Conservation (phyloP, 2,329 filamentous ascomycete genomes). For the Alternaria hordeiaustralica region DNA sequence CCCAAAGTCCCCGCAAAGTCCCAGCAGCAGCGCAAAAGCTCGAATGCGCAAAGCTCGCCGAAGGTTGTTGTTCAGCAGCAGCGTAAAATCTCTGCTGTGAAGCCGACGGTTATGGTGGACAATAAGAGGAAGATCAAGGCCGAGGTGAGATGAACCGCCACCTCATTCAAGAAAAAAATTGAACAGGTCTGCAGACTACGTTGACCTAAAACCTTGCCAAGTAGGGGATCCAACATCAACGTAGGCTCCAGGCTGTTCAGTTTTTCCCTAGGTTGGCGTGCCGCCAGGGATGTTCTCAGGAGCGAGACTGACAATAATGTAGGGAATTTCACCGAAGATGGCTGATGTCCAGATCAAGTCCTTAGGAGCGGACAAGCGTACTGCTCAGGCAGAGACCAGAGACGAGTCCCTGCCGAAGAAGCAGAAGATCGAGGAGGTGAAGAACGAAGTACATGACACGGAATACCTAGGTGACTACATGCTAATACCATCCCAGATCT, state of each 20-base stretch:
- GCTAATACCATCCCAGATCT: not conserved
- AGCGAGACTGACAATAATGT: not conserved
- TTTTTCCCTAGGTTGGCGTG: no score
- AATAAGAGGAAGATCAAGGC: slow-evolving; percentile 15
- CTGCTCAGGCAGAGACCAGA: not conserved
- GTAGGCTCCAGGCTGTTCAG: no score
- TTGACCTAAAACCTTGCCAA: no score
- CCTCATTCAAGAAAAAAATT: no score
- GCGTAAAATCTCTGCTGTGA: not conserved
- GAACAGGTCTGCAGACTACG: no score
- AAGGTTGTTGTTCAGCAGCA: not conserved
- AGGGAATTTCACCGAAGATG: not conserved
- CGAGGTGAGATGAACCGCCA: slow-evolving; percentile 4
- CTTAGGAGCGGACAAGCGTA: not conserved
- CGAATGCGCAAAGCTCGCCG: not conserved
- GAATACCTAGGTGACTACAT: not conserved
- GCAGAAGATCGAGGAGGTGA: not conserved
- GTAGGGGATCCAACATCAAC: no score
- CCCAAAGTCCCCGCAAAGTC: not conserved
- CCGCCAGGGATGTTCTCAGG: no score
- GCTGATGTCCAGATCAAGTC: not conserved
- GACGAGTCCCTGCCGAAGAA: slow-evolving; percentile 1
- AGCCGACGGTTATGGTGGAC: not conserved
- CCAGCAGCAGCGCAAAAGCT: not conserved
- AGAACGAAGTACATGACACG: not conserved